These are phyloP conservation scores for Zymoseptoria pseudotritici DNA, from an alignment of 2,329 filamentous ascomycete species.

Conservation along the genomic window DNA sequence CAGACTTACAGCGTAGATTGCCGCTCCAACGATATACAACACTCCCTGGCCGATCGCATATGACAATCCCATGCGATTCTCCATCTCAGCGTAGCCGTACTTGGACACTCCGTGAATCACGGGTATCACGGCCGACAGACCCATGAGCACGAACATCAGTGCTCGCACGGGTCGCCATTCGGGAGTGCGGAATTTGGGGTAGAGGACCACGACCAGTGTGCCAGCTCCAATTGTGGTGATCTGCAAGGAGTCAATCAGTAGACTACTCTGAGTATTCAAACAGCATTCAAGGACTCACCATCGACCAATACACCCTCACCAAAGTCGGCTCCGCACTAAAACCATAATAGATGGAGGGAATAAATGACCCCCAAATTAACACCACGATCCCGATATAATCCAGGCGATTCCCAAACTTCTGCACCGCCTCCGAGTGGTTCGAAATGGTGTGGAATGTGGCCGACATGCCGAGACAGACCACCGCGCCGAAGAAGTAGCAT, in stretches of 20 bases:
- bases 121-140: slow-evolving; percentile 74
- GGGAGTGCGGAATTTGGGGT: slow-evolving; percentile 77
- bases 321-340: slow-evolving; percentile 64
- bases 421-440: slow-evolving; percentile 74
- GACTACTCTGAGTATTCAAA: not conserved
- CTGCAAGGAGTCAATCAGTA: slow-evolving; percentile 37
- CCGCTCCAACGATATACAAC: slow-evolving; percentile 79
- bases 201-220: slow-evolving; percentile 68
- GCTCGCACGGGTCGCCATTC: slow-evolving; percentile 78
- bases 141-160: slow-evolving; percentile 81
- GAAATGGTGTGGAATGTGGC: slow-evolving; percentile 74
- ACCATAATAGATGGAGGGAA: slow-evolving; percentile 82
- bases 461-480: slow-evolving; percentile 41
- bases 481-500: slow-evolving; percentile 67
- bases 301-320: slow-evolving; percentile 64
- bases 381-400: slow-evolving; percentile 93
- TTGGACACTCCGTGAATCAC: slow-evolving; percentile 66
- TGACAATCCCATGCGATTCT: slow-evolving; percentile 66
- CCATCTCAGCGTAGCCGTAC: slow-evolving; percentile 60
- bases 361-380: slow-evolving; percentile 83
- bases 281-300: slow-evolving; percentile 45
- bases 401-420: slow-evolving; percentile 80
- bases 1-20: slow-evolving; percentile 67
- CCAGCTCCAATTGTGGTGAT: slow-evolving; percentile 71
- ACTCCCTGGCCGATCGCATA: slow-evolving; percentile 75